These are phyloP conservation scores for Amphibolis antarctica DNA, from an alignment of 106 monocot genomes.

Conservation along the genomic window DNA sequence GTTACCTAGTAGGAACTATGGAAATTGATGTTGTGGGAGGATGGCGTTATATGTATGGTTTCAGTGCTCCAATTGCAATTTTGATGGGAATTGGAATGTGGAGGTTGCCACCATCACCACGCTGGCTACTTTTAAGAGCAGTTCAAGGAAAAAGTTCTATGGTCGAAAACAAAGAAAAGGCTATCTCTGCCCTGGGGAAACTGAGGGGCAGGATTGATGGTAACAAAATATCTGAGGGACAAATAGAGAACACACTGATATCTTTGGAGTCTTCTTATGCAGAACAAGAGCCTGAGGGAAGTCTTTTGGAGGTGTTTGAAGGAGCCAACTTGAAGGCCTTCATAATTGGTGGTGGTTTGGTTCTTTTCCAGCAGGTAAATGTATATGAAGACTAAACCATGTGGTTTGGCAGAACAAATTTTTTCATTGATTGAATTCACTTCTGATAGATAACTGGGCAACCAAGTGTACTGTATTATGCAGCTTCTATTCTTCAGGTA, in stretches of 20 bases:
- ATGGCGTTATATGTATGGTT: constrained; percentile 94
- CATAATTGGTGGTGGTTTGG: constrained; percentile 85
- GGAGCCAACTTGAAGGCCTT: constrained; percentile 97
- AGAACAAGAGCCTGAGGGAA: constrained; percentile 50
- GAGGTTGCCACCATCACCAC: constrained; percentile 78
- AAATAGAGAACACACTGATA: constrained; percentile 69
- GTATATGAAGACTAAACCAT: neutral
- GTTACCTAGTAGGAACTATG: constrained; percentile 81
- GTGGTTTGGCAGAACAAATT: neutral
- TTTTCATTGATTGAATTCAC: neutral
- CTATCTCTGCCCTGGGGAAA: constrained; percentile 40
- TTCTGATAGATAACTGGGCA: constrained; percentile 84
- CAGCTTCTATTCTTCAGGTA: constrained; percentile 96
- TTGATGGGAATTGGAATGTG: constrained; percentile 75
- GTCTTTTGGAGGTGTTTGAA: constrained; percentile 69
- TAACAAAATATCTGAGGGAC: constrained; percentile 44
- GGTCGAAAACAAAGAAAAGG: constrained; percentile 45
- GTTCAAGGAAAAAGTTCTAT: constrained; percentile 69
- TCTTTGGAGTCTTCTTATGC: constrained; percentile 55
- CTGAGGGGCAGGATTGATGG: constrained; percentile 46
- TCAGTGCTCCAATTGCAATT: constrained; percentile 67
- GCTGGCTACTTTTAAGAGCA: constrained; percentile 86
- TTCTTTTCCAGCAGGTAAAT: constrained; percentile 89
- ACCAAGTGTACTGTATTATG: constrained; percentile 96
- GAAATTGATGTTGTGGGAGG: constrained; percentile 80